A percentile compares a stretch with the other conserved stretches of the same genome.
These are phyloP conservation scores for Rhodofomes roseus DNA, from an alignment of 1,284 basidiomycete species.

Conservation along the genomic window DNA sequence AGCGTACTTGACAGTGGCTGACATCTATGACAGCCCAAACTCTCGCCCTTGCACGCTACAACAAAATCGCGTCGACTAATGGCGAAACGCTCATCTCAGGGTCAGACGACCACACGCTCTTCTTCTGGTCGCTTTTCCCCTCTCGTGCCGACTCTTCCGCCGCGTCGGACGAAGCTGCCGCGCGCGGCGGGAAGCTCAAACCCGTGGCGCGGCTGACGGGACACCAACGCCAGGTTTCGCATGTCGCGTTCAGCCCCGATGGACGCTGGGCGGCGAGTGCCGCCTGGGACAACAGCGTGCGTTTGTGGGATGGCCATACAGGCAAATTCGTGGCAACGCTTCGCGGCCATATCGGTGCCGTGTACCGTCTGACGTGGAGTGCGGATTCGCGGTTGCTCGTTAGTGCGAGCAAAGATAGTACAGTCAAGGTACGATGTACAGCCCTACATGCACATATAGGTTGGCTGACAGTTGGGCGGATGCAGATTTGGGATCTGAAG, in stretches of 20 bases:
- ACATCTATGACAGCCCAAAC: constrained; percentile 55
- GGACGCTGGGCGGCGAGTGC: constrained; percentile 90
- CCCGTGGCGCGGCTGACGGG: constrained; percentile 88
- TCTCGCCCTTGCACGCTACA: constrained; percentile 74
- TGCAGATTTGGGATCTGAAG: constrained; percentile 94
- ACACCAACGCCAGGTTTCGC: constrained; percentile 94
- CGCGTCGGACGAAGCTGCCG: constrained; percentile 29
- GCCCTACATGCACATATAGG: not conserved
- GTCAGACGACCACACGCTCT: constrained; percentile 93
- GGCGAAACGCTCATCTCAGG: constrained; percentile 90
- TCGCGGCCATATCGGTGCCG: constrained; percentile 90
- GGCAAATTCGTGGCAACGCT: constrained; percentile 93
- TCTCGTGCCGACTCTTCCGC: constrained; percentile 35
- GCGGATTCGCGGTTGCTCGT: constrained; percentile 90
- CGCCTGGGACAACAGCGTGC: constrained; percentile 89
- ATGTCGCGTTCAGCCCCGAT: constrained; percentile 95
- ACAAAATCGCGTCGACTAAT: constrained; percentile 58
- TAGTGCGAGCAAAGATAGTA: constrained; percentile 94
- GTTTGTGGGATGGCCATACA: constrained; percentile 91
- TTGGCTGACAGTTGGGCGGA: not conserved
- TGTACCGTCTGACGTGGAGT: constrained; percentile 94
- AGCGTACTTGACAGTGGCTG: constrained; percentile 1
- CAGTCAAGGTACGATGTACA: constrained; percentile 73
- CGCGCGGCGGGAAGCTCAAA: constrained; percentile 63
- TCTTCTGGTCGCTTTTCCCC: constrained; percentile 84